Evolutionary conservation across 2,329 filamentous ascomycete genomes (phyloP), one percentile per base, ranked within the genome.

Genomic region (Fusarium stilboides): DNA sequence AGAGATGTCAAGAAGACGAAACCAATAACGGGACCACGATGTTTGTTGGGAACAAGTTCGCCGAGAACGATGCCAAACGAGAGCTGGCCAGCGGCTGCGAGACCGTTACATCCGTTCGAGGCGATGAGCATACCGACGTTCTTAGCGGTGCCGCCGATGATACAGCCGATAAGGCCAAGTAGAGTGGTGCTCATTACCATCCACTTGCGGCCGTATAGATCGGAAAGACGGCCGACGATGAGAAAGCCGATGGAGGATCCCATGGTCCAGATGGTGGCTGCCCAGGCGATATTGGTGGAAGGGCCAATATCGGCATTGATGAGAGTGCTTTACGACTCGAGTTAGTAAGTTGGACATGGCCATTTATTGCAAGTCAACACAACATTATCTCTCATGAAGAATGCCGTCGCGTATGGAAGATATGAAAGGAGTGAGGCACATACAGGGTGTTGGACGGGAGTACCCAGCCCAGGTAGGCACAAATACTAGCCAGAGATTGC

Each of bases 161-260:
- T 77, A 59, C 76, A 78, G 22, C 80, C 80, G n/a, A 80, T 43
- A n/a, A 81, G 71, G 3, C 75, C 76, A 17, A 83, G 73, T 1
- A 72, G 24, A 10, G 70, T 77, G 9, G 75, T 76, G 46, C 69
- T 72, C 36, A 83, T 74, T 10, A 80, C 77, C 64, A 81, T 77
- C 77, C 79, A 82, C 61, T 80, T 78, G 31, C 81, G 78, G 17
- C 82, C 82, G 51, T 81, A 83, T 26, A 83, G 76, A 68, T 84
- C 80, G 4, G 78, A 80, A 2, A 84, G 73, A 13, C 82, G 79
- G 40, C 82, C 82, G 31, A 81, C 74, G 13, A 84, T 71, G 58
- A 82, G 74, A 61, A 81, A 80, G 20, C 79, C 79, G 52, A 82
- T 75, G 46, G 76, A 77, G n/a, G 72, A 74, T 14, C 79, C 80